Evolutionary conservation across 2,329 filamentous ascomycete genomes (phyloP), one percentile per base, ranked within the genome.

Genomic region (Phoma herbarum): DNA sequence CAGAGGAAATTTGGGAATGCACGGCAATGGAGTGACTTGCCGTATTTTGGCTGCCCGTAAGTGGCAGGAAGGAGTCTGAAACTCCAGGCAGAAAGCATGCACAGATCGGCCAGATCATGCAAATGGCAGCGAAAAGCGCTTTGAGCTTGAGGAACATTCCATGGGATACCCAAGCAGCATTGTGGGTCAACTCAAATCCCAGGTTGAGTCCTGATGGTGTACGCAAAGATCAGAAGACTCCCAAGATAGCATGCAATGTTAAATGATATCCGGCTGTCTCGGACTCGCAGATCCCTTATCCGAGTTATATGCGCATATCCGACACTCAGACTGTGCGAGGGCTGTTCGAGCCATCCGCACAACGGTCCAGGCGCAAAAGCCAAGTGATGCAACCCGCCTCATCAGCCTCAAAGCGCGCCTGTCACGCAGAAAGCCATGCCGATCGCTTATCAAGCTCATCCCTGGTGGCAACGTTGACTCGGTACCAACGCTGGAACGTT

Each of bases 1-100:
- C 26, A 23, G 8, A 53, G 23, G 29, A 43, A 25, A 16, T 23
- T 39, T 16, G 20, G 16, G 11, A 12, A 54, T 26, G 46, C 56
- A 45, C 60, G 60, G 51, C 59, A 60, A 42, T 56, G 60, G 51
- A 68, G 56, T 47, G 47, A 57, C 14, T 23, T 55, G 22, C 57
- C 57, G 16, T 55, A 60, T 44, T 60, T 54, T 41, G 58, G 58
- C 20, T 52, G 52, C 16, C 49, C 45, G 8, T 60, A 23, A 57
- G 18, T 2, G 26, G 16, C 41, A 29, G n/a, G 11, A 20, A 26
- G 7, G 5, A 10, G 41, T 18, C 3, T 20, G 6, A 39, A n/a
- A 11, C 3, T 37, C 12, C 11, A 16, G 11, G 22, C 10, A 42
- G n/a, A 23, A n/a, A 20, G 23, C 7, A 25, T n/a, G 5, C 23